Evolutionary conservation across 352 stramenopile genomes (phyloP), one percentile per base, ranked within the genome.

Genomic region (Lagenidium giganteum): DNA sequence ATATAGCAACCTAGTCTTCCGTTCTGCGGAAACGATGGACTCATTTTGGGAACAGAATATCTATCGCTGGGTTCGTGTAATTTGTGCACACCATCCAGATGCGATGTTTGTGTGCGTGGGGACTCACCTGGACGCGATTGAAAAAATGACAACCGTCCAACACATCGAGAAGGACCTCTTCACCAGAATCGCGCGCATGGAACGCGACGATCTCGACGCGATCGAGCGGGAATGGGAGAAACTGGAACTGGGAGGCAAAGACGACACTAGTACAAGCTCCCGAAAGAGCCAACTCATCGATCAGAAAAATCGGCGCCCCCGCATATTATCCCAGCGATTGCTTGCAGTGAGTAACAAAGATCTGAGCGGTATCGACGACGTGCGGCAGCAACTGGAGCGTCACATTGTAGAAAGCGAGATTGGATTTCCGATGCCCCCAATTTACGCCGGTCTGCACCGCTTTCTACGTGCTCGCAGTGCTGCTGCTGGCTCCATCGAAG

Each of bases 21-120:
- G 25, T 5, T 16, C 12, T 7, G 37, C 28, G 25, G 23, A 8
- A 1, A 18, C 30, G 37, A 37, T 50, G 17, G 33, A 49, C 22
- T 33, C 26, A 24, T 49, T 57, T 38, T 37, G 49, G 11, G 48
- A 57, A 3, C 11, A 18, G 8, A 44, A 27, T 9, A 50, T 57
- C 48, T 45, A 35, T 41, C 39, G 23, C 8, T 30, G 40, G 8
- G 39, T 50, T 7, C 25, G 34, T 2, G 26, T 25, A 6, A 39
- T 57, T n/a, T 50, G 40, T 17, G 48, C 48, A 0, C 47, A 32
- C 3, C 18, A 50, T 2, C 39, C 39, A 2, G 32, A 26, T 12
- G 30, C 48, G 5, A 35, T 50, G 20, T 57, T 57, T 11, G 26
- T 45, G 20, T 49, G 49, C 26, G 27, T 57, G 7, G 48, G 40